phyloP scores from a whole-genome alignment of 2,329 filamentous ascomycete species.

The Dothistroma septosporum region DNA sequence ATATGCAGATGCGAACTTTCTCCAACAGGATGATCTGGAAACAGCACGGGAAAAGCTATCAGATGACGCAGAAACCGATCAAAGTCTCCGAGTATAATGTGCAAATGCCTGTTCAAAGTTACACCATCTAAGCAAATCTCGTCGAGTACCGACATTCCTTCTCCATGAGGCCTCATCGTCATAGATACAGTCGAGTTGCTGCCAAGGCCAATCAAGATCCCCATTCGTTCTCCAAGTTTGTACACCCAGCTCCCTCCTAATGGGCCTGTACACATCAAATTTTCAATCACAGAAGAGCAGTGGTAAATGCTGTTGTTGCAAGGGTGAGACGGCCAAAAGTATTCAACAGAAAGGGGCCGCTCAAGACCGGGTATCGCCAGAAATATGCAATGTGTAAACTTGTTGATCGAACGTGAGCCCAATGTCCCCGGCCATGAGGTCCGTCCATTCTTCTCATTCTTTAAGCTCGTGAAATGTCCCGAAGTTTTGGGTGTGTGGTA shows the following conservation, averaged over 20 bases:
- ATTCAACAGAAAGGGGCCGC: slow-evolving; percentile 2
- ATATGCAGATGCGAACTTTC: neutral
- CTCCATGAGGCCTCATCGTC: neutral
- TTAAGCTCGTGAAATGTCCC: neutral
- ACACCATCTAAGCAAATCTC: slow-evolving; percentile 11
- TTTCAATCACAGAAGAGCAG: slow-evolving; percentile 4
- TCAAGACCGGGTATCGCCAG: slow-evolving; percentile 18
- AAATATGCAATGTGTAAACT: slow-evolving; percentile 14
- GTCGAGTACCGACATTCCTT: neutral
- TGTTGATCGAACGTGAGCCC: slow-evolving; percentile 6
- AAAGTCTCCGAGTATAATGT: neutral
- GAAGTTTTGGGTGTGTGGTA: neutral
- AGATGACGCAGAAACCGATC: neutral
- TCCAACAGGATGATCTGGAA: neutral
- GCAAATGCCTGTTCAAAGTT: slow-evolving; percentile 8
- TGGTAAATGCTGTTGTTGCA: slow-evolving; percentile 2
- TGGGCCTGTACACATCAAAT: neutral
- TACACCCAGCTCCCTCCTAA: slow-evolving; percentile 7
- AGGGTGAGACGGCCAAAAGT: slow-evolving; percentile 2
- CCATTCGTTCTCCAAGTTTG: slow-evolving; percentile 10
- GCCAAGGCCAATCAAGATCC: neutral
- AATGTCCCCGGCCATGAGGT: neutral
- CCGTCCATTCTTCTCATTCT: neutral
- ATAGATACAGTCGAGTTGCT: slow-evolving; percentile 3
- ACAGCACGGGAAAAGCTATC: neutral